Conservation (phyloP, 495 filamentous ascomycete genomes). For the Annulohypoxylon maeteangense region DNA sequence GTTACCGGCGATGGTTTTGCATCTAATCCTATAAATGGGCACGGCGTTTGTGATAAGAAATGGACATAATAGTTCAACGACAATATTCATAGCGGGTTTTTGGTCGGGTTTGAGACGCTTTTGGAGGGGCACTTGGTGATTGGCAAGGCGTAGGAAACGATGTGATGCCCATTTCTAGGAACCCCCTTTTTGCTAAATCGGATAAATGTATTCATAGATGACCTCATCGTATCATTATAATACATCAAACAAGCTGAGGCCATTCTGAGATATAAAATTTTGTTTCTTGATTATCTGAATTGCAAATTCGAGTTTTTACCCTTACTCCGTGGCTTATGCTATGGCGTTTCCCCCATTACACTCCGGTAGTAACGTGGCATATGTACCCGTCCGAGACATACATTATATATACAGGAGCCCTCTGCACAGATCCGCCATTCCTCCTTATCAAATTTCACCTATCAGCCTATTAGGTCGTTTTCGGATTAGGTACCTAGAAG, state of each 20-base stretch:
- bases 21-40: background rate
- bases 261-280: background rate
- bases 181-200: conserved; percentile 1
- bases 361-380: conserved; percentile 5
- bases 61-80: background rate
- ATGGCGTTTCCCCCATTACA: background rate
- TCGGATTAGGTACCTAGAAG: background rate
- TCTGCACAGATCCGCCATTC: background rate
- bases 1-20: background rate
- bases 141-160: background rate
- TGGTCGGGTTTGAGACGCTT: conserved; percentile 15
- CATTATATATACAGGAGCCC: conserved; percentile 1
- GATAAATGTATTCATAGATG: conserved; percentile 16
- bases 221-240: conserved; percentile 34
- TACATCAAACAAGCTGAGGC: conserved; percentile 34
- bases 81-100: conserved; percentile 21
- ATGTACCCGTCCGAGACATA: background rate
- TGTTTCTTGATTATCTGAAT: background rate
- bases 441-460: no score
- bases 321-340: conserved; percentile 29
- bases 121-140: conserved; percentile 2
- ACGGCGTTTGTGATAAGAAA: background rate
- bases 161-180: conserved; percentile 6
- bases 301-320: conserved; percentile 21
- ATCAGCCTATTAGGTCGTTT: no score